Evolutionary conservation across 441 rosid genomes (phyloP).

Genomic region (Gossypium gossypioides): DNA sequence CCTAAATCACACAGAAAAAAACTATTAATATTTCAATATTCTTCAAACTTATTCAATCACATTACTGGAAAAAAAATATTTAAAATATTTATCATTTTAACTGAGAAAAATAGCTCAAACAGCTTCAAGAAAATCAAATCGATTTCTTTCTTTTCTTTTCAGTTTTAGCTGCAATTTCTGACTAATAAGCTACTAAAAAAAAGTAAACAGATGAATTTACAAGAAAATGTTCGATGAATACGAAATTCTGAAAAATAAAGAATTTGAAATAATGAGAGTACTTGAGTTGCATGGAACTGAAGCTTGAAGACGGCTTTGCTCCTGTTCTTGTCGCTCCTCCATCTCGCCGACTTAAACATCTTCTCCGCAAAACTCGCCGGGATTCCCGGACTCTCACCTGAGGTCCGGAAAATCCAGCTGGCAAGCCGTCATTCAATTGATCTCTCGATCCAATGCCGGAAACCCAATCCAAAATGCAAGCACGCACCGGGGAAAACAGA

Average conservation of each 20-base stretch:
- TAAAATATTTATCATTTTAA: neutral
- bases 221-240: neutral
- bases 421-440: slow-evolving; percentile 23
- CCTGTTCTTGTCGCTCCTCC: slow-evolving; percentile 75
- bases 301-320: slow-evolving; percentile 65
- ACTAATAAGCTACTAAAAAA: slow-evolving; percentile 14
- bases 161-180: slow-evolving; percentile 19
- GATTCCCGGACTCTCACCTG: slow-evolving; percentile 24
- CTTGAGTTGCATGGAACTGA: slow-evolving; percentile 77
- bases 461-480: slow-evolving; percentile 6
- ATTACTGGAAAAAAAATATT: neutral
- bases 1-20: slow-evolving; percentile 29
- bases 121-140: neutral
- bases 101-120: neutral
- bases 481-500: neutral
- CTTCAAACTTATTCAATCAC: slow-evolving; percentile 9
- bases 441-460: slow-evolving; percentile 23
- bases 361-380: slow-evolving; percentile 15
- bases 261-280: neutral
- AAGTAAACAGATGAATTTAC: neutral
- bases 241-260: neutral
- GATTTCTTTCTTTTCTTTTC: neutral
- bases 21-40: neutral
- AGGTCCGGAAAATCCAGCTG: slow-evolving; percentile 23
- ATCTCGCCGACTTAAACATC: slow-evolving; percentile 76